Percentiles rank a stretch among this genome's conserved stretches.
Conservation (phyloP, 345 rosid genomes). For the Citrus reticulata region DNA sequence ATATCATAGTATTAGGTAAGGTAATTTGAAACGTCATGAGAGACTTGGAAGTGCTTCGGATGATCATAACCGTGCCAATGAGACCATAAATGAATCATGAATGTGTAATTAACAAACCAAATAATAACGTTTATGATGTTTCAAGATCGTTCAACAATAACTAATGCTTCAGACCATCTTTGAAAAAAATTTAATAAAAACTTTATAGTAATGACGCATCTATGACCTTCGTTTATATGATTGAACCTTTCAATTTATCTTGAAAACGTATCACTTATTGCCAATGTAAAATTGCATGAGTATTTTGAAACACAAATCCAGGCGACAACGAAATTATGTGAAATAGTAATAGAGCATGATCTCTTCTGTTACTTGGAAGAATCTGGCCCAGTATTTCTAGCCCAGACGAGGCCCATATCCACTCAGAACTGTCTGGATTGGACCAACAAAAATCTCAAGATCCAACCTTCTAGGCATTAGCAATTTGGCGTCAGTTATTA, state of each 20-base stretch:
- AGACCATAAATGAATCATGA: not conserved
- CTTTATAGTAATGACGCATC: not conserved
- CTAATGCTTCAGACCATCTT: not conserved
- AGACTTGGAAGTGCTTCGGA: not conserved
- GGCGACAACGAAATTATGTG: too few relatives aligned
- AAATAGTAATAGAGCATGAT: not conserved
- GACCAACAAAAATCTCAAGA: not conserved
- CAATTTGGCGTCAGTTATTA: too few relatives aligned
- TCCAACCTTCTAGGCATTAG: too few relatives aligned
- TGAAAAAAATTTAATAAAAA: too few relatives aligned
- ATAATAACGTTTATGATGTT: not conserved
- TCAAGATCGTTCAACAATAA: not conserved
- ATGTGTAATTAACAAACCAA: not conserved
- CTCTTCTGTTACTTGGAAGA: not conserved
- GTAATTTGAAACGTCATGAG: not conserved
- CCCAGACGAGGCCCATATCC: not conserved
- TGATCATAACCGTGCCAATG: not conserved
- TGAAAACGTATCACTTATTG: not conserved
- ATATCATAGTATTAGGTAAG: not conserved
- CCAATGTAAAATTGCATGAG: not conserved
- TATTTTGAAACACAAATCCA: too few relatives aligned
- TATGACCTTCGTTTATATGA: not conserved
- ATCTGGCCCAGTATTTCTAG: not conserved
- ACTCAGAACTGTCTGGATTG: not conserved
- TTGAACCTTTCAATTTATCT: not conserved